Percentiles rank a stretch among this genome's conserved stretches.
Evolutionary conservation across 2,329 filamentous ascomycete species (phyloP).

Genomic region (Huntiella abstrusa): DNA sequence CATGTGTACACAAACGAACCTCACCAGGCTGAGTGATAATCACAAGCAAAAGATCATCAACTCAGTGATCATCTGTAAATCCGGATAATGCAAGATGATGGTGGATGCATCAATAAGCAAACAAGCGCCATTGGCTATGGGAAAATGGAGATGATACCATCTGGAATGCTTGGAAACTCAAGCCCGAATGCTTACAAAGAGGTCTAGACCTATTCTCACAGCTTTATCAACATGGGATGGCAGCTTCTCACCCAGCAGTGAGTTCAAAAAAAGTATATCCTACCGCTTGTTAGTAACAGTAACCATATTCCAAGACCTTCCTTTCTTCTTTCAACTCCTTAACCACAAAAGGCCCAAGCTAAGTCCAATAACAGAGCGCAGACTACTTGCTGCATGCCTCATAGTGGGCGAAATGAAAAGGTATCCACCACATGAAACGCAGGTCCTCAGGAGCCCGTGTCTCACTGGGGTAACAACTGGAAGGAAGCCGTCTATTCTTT

Average conservation of each 20-base stretch:
- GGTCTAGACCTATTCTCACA: too few relatives aligned
- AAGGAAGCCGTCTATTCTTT: slow-evolving; percentile 3
- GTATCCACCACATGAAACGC: slow-evolving; percentile 3
- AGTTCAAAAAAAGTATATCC: neutral
- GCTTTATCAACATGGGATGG: neutral
- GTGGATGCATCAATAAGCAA: too few relatives aligned
- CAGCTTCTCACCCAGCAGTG: neutral
- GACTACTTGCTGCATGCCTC: neutral
- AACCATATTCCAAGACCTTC: neutral
- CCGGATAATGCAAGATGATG: too few relatives aligned
- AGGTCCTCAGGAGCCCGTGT: neutral
- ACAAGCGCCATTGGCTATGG: too few relatives aligned
- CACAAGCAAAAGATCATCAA: too few relatives aligned
- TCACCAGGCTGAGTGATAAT: too few relatives aligned
- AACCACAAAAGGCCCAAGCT: neutral
- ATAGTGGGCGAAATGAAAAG: neutral
- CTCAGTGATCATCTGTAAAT: too few relatives aligned
- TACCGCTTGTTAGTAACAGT: neutral
- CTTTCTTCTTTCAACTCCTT: neutral
- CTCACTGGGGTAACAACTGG: neutral
- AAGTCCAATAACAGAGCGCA: neutral
- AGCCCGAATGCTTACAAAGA: too few relatives aligned
- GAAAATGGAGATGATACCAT: too few relatives aligned
- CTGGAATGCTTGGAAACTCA: too few relatives aligned
- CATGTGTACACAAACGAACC: too few relatives aligned